These are phyloP conservation scores for Sarocladiaceae sp. DNA, from an alignment of 2,329 filamentous ascomycete genomes.

Conservation along the genomic window DNA sequence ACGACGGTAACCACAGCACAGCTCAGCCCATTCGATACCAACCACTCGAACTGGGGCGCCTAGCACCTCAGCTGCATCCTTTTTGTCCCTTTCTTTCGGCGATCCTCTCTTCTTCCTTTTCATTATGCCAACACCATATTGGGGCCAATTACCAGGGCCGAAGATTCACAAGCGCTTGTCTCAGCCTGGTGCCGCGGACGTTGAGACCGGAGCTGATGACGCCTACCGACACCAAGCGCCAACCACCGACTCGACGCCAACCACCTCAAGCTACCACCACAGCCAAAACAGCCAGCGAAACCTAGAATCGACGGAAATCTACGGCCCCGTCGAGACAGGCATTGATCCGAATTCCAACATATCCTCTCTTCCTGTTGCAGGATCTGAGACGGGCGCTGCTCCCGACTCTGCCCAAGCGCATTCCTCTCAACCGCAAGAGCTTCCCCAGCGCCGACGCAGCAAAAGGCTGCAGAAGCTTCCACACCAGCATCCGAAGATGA, in stretches of 20 bases:
- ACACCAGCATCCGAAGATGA: constrained; percentile 28
- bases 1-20: background rate
- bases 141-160: constrained; percentile 52
- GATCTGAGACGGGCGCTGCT: background rate
- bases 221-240: background rate
- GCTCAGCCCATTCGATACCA: background rate
- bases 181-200: constrained; percentile 15
- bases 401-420: background rate
- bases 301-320: background rate
- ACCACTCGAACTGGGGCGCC: constrained; percentile 1
- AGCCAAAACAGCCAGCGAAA: background rate
- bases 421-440: background rate
- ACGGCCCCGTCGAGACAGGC: background rate
- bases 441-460: constrained; percentile 7
- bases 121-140: constrained; percentile 49
- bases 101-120: constrained; percentile 10
- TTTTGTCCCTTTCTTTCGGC: background rate
- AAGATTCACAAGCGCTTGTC: constrained; percentile 38
- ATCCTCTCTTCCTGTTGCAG: constrained; percentile 21
- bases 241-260: constrained; percentile 6
- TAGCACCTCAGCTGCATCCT: background rate
- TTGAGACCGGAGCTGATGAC: background rate
- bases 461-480: constrained; percentile 10
- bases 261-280: constrained; percentile 1
- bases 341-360: constrained; percentile 18